Evolutionary conservation across 179 eudicot genomes (phyloP).

Genomic region (Patellifolia procumbens): DNA sequence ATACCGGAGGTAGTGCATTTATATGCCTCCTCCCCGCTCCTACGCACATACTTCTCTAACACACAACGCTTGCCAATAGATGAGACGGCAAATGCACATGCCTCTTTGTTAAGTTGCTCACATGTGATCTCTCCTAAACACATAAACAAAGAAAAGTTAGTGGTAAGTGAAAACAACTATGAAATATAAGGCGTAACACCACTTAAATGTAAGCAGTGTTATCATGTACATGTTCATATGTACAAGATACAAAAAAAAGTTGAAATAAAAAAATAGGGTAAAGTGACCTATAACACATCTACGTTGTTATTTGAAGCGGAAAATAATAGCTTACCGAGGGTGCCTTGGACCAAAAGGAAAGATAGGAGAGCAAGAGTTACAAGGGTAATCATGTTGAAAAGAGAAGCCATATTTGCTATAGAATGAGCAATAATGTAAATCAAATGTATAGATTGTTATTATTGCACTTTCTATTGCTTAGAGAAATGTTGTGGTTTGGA

Average conservation of each 20-base stretch:
- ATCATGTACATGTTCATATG: too few species aligned
- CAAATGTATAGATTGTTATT: background rate
- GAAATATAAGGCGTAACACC: too few species aligned
- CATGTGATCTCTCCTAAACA: background rate
- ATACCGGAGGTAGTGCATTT: slow-evolving; percentile 54
- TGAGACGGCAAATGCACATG: background rate
- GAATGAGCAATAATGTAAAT: too few species aligned
- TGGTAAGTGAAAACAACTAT: too few species aligned
- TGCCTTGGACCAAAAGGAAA: background rate
- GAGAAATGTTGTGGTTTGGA: too few species aligned
- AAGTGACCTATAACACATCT: too few species aligned
- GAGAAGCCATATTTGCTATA: background rate
- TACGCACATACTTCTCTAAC: background rate
- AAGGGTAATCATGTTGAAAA: background rate
- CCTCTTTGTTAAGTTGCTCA: background rate
- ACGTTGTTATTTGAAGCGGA: too few species aligned
- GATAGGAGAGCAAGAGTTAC: background rate
- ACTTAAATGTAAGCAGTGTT: too few species aligned
- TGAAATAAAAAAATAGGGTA: too few species aligned
- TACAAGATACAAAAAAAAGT: too few species aligned
- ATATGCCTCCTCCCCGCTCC: slow-evolving; percentile 45
- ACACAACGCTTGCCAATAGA: background rate
- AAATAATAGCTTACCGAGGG: background rate
- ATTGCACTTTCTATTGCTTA: too few species aligned
- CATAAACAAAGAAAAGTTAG: too few species aligned